Evolutionary conservation across 2,329 filamentous ascomycete species (phyloP), one percentile per base, ranked within the genome.

Genomic region (Colletotrichum limetticola): DNA sequence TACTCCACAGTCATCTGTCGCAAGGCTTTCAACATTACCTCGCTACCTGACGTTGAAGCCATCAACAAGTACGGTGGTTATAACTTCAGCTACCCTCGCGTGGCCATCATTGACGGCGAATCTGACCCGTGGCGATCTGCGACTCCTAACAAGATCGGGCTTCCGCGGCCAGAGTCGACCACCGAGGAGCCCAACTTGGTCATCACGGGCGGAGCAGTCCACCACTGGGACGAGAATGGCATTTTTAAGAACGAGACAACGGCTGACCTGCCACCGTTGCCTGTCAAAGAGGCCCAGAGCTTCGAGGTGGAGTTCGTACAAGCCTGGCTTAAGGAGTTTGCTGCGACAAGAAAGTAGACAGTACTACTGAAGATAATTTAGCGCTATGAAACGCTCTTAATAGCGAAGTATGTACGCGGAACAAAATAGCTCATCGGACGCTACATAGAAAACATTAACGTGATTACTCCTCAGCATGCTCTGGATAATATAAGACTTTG

Each of bases 11-110:
- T 87, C 5, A 85, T 91, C 77, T 97, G 94, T 83, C 85, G 86
- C 1, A 84, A 88, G 7, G 89, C 89, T 0, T 97, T 95, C 85
- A 92, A 92, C 82, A 91, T 95, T 77, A 90, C 88, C 0, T 80
- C 84, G 0, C 89, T 88, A 0, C 88, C 94, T 0, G 85, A 95
- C 63, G 83, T 92, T 0, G 86, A 90, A 1, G 85, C 85, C 0
- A 91, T 97, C 81, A 97, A 97, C 85, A 91, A 92, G 78, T 92
- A 93, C 75, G 95, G 95, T 49, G 93, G 91, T 12, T 93, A 91
- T 80, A 84, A 89, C 78, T 92, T 97, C 76, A 88, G 89, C 52
- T 95, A 94, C 79, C 89, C 92, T 1, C 91, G 94, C 2, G 88
- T 97, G 1, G 95, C 95, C 2, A 88, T 94, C 63, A 85, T 97